Evolutionary conservation across 31 red algal species (phyloP).

Genomic region (Bonnemaisonia californica): DNA sequence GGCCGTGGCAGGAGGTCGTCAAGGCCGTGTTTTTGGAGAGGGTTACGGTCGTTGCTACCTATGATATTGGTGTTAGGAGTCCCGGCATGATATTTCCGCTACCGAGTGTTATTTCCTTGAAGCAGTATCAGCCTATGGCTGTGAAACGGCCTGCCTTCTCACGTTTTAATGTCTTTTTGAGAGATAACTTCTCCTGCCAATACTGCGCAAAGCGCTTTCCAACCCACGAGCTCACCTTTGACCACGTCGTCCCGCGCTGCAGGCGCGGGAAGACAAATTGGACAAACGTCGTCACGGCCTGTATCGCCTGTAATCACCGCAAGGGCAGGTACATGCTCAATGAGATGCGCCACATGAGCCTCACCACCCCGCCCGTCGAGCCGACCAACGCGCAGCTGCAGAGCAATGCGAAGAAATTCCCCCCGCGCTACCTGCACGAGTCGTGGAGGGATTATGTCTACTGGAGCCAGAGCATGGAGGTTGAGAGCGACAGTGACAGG

Average conservation of each 20-base stretch:
- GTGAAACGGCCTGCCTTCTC: conserved; percentile 68
- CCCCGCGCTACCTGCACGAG: conserved; percentile 81
- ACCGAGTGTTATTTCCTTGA: conserved; percentile 83
- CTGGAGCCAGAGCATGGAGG: conserved; percentile 72
- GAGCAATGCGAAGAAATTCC: conserved; percentile 61
- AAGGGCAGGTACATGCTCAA: conserved; percentile 78
- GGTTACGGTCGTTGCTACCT: conserved; percentile 84
- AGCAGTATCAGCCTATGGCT: conserved; percentile 71
- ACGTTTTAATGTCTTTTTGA: conserved; percentile 89
- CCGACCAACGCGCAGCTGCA: conserved; percentile 80
- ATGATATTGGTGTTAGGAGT: conserved; percentile 73
- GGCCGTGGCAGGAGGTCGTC: conserved; percentile 96
- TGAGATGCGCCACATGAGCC: conserved; percentile 61
- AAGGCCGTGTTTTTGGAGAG: conserved; percentile 89
- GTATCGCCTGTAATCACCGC: conserved; percentile 81
- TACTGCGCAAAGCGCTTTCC: conserved; percentile 79
- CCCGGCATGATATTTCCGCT: conserved; percentile 72
- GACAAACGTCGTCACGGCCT: conserved; percentile 91
- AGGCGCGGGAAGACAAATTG: conserved; percentile 82
- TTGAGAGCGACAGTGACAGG: conserved; percentile 41
- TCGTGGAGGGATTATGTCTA: conserved; percentile 93
- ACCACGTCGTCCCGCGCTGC: conserved; percentile 90
- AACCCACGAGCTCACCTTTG: conserved; percentile 82
- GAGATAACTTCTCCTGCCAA: conserved; percentile 92
- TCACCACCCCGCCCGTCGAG: conserved; percentile 37